Percentiles rank a stretch among this genome's conserved stretches.
phyloP scores from a whole-genome alignment of 371 early-diverging fungal species.

The Mucor piriformis region DNA sequence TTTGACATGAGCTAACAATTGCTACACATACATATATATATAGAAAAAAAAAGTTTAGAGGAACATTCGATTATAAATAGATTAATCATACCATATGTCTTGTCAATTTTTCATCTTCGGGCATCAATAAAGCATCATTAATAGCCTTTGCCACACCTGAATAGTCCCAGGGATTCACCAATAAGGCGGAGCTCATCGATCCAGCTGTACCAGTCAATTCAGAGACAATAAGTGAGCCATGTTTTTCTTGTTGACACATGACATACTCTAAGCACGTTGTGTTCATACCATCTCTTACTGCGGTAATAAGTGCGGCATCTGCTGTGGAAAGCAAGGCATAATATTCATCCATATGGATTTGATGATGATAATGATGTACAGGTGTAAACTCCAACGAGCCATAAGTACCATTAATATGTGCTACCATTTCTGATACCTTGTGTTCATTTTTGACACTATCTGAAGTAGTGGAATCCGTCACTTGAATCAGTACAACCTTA shows the following conservation, averaged over 20 bases:
- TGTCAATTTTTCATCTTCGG: conserved; percentile 74
- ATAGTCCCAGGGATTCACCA: conserved; percentile 98
- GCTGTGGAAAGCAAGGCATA: conserved; percentile 93
- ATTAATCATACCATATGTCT: conserved; percentile 68
- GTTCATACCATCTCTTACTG: conserved; percentile 99
- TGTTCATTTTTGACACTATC: conserved; percentile 75
- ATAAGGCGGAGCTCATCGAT: conserved; percentile 84
- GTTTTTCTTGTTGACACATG: conserved; percentile 92
- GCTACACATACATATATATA: conserved; percentile 40
- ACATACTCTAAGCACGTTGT: conserved; percentile 98
- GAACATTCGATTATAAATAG: neutral
- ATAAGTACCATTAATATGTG: conserved; percentile 92
- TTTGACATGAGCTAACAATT: conserved; percentile 86
- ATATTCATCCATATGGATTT: conserved; percentile 92
- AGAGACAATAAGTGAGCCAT: conserved; percentile 91
- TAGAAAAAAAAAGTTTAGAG: neutral
- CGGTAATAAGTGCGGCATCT: conserved; percentile 94
- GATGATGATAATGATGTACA: conserved; percentile 95
- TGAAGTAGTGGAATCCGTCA: conserved; percentile 48
- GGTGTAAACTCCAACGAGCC: conserved; percentile 95
- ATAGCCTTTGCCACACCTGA: conserved; percentile 92
- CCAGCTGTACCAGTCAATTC: conserved; percentile 98
- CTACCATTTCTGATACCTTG: conserved; percentile 87
- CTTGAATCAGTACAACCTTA: conserved; percentile 88
- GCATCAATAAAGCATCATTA: conserved; percentile 85